These are phyloP conservation scores for Colletotrichum echinochloae DNA, from an alignment of 2,329 filamentous ascomycete genomes.

Conservation along the genomic window DNA sequence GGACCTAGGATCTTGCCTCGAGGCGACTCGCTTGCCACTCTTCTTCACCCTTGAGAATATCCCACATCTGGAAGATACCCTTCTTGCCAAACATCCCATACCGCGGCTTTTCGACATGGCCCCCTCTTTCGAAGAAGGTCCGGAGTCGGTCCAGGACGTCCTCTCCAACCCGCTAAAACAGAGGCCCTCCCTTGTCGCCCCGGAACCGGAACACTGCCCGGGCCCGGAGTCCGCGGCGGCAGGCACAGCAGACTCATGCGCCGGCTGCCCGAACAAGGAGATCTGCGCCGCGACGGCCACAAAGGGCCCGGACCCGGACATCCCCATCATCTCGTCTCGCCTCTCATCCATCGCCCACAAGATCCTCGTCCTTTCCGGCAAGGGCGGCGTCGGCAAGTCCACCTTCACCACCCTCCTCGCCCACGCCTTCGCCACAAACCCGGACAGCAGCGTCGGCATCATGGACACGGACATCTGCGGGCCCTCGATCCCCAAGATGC, in stretches of 20 bases:
- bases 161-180: slow-evolving; percentile 81
- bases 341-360: slow-evolving; percentile 89
- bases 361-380: slow-evolving; percentile 91
- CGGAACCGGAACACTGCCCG: slow-evolving; percentile 96
- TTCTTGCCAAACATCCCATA: not conserved
- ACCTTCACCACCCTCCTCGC: slow-evolving; percentile 91
- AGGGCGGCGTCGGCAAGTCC: slow-evolving; percentile 96
- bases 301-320: slow-evolving; percentile 95
- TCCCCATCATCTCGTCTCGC: slow-evolving; percentile 86
- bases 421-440: slow-evolving; percentile 88
- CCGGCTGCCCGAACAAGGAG: slow-evolving; percentile 92
- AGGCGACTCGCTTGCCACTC: not conserved
- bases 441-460: slow-evolving; percentile 83
- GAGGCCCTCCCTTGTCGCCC: slow-evolving; percentile 88
- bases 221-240: slow-evolving; percentile 84
- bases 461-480: slow-evolving; percentile 99
- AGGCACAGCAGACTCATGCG: slow-evolving; percentile 84
- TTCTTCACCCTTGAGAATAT: not conserved
- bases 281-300: slow-evolving; percentile 90
- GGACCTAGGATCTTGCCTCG: not conserved
- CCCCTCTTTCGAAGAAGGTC: slow-evolving; percentile 81
- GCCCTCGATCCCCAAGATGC: slow-evolving; percentile 97
- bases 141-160: slow-evolving; percentile 81
- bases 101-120: slow-evolving; percentile 68
- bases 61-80: not conserved